phyloP scores from a whole-genome alignment of 2,329 filamentous ascomycete species.

The Colletotrichum orchidophilum region DNA sequence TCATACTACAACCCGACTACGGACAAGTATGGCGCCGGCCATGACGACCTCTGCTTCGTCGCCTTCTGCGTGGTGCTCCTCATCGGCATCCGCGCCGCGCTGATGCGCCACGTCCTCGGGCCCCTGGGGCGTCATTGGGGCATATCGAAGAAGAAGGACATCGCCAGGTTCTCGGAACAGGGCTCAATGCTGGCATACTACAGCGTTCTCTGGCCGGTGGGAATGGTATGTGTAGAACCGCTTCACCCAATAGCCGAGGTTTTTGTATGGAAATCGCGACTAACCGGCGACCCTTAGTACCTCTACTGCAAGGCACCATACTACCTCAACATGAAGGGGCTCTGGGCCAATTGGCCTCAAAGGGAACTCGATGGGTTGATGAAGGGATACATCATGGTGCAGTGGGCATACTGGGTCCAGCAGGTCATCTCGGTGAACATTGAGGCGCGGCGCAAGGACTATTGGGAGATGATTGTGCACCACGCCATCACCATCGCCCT shows the following conservation, averaged over 20 bases:
- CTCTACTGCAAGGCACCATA: background rate
- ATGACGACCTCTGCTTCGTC: slow-evolving; percentile 10
- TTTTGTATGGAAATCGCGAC: background rate
- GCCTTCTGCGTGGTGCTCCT: background rate
- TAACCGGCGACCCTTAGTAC: background rate
- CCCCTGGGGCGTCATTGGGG: background rate
- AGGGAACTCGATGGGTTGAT: slow-evolving; percentile 13
- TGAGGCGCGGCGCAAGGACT: slow-evolving; percentile 2
- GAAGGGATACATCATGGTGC: slow-evolving; percentile 13
- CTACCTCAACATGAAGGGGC: slow-evolving; percentile 3
- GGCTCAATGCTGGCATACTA: slow-evolving; percentile 3
- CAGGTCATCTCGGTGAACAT: slow-evolving; percentile 20
- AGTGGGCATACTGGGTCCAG: slow-evolving; percentile 21
- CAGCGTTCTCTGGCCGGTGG: background rate
- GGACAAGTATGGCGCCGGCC: background rate
- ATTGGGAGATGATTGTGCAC: slow-evolving; percentile 4
- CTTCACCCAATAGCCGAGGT: background rate
- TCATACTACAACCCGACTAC: background rate
- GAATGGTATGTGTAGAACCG: background rate
- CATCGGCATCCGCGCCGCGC: background rate
- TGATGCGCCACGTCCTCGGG: background rate
- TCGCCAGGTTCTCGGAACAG: background rate
- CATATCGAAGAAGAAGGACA: background rate
- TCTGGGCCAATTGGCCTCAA: background rate
- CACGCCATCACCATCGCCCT: slow-evolving; percentile 3